phyloP scores from a whole-genome alignment of 1,139 yeast genomes.

The Yamadazyma buinensis region DNA sequence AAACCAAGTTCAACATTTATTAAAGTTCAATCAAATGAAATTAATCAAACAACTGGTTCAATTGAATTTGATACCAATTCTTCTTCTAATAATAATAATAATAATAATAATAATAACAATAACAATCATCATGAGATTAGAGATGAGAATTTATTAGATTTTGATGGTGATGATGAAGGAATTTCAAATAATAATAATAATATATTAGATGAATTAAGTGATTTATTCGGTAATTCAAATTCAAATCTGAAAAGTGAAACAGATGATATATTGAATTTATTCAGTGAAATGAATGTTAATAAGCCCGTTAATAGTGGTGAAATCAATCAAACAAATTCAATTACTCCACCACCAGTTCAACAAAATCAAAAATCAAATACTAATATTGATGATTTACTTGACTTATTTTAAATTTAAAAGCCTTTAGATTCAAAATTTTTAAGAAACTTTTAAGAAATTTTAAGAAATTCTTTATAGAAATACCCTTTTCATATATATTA shows the following conservation, averaged over 20 bases:
- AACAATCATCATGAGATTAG: conserved; percentile 54
- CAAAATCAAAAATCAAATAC: neutral
- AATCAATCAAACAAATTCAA: neutral
- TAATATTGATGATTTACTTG: conserved; percentile 49
- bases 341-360: too few relatives aligned
- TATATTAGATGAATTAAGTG: conserved; percentile 65
- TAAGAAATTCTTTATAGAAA: too few relatives aligned
- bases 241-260: conserved; percentile 17
- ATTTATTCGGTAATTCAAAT: conserved; percentile 47
- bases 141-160: conserved; percentile 81
- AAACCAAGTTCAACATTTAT: conserved; percentile 73
- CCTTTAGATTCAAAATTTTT: too few relatives aligned
- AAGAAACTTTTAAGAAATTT: too few relatives aligned
- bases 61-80: conserved; percentile 3
- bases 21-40: conserved; percentile 5
- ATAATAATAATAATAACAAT: too few relatives aligned
- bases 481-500: too few relatives aligned
- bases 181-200: conserved; percentile 19
- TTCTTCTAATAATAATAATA: too few relatives aligned
- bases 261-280: conserved; percentile 43
- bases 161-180: conserved; percentile 61
- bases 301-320: conserved; percentile 4
- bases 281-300: conserved; percentile 21
- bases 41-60: conserved; percentile 15
- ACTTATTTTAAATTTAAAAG: conserved; percentile 55